Evolutionary conservation across 2,329 filamentous ascomycete species (phyloP).

Genomic region (Colletotrichum cordylinicola): DNA sequence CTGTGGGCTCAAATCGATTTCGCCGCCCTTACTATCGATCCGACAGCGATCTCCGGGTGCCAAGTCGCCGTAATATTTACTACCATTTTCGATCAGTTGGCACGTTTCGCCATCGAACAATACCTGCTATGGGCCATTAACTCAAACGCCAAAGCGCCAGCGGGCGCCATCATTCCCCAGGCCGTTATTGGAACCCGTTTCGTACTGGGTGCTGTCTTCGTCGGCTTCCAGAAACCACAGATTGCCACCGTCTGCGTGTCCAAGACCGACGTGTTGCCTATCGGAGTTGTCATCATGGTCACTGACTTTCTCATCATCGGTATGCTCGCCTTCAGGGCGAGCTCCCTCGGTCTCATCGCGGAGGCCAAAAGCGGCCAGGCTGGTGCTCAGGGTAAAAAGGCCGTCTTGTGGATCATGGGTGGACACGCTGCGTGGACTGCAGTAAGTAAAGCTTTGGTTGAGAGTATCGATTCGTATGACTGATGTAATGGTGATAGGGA

Average conservation of each 20-base stretch:
- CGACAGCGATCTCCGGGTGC: slow-evolving; percentile 49
- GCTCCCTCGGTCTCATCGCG: slow-evolving; percentile 40
- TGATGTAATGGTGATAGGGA: slow-evolving; percentile 37
- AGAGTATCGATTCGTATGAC: not conserved
- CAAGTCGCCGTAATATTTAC: slow-evolving; percentile 58
- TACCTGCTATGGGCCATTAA: slow-evolving; percentile 58
- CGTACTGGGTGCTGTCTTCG: slow-evolving; percentile 58
- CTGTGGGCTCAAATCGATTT: slow-evolving; percentile 62
- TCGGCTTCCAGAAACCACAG: slow-evolving; percentile 59
- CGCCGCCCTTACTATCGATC: slow-evolving; percentile 52
- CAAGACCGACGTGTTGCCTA: slow-evolving; percentile 45
- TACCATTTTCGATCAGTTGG: slow-evolving; percentile 62
- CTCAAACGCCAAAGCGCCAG: slow-evolving; percentile 39
- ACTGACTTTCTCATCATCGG: slow-evolving; percentile 51
- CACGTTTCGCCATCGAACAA: slow-evolving; percentile 58
- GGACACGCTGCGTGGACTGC: slow-evolving; percentile 60
- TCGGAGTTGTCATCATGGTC: slow-evolving; percentile 51
- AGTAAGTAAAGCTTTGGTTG: slow-evolving; percentile 41
- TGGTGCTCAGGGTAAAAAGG: slow-evolving; percentile 39
- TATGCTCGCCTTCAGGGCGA: slow-evolving; percentile 45
- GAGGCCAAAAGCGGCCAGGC: slow-evolving; percentile 34
- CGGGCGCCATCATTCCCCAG: slow-evolving; percentile 49
- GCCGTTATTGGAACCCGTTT: slow-evolving; percentile 52
- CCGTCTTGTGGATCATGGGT: slow-evolving; percentile 45
- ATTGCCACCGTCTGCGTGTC: slow-evolving; percentile 59